Percentiles rank a stretch among this genome's conserved stretches.
phyloP scores from a whole-genome alignment of 2,329 filamentous ascomycete genomes.

The Penicillium paneum region DNA sequence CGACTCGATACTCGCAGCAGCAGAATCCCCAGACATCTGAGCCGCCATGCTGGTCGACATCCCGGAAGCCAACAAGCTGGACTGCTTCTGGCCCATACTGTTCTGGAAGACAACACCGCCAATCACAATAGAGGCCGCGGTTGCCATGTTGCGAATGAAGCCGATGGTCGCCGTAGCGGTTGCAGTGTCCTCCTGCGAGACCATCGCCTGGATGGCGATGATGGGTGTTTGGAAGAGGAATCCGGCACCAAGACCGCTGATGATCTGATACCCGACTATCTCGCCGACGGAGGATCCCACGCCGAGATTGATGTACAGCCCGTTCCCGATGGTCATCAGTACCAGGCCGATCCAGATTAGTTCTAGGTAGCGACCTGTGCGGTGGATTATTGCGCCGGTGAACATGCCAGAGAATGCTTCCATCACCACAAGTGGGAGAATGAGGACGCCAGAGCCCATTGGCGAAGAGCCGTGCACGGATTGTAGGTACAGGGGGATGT shows the following conservation, averaged over 20 bases:
- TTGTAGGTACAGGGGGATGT: constrained; percentile 71
- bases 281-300: constrained; percentile 36
- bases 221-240: constrained; percentile 55
- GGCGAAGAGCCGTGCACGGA: constrained; percentile 61
- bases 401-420: constrained; percentile 47
- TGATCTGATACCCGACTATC: constrained; percentile 50
- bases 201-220: constrained; percentile 55
- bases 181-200: constrained; percentile 49
- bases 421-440: constrained; percentile 58
- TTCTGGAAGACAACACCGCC: constrained; percentile 80
- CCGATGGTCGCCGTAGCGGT: constrained; percentile 53
- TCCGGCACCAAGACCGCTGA: constrained; percentile 52
- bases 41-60: constrained; percentile 23
- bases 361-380: constrained; percentile 50
- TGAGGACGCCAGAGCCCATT: constrained; percentile 56
- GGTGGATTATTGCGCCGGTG: constrained; percentile 49
- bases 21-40: constrained; percentile 41
- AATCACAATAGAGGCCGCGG: constrained; percentile 65
- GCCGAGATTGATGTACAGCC: constrained; percentile 46
- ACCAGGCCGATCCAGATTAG: constrained; percentile 46
- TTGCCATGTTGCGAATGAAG: constrained; percentile 65
- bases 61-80: constrained; percentile 56
- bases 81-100: constrained; percentile 44
- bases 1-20: constrained; percentile 48
- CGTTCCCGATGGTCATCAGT: constrained; percentile 47